phyloP scores from a whole-genome alignment of 139 green algal genomes.

The Ettlia oleoabundans region DNA sequence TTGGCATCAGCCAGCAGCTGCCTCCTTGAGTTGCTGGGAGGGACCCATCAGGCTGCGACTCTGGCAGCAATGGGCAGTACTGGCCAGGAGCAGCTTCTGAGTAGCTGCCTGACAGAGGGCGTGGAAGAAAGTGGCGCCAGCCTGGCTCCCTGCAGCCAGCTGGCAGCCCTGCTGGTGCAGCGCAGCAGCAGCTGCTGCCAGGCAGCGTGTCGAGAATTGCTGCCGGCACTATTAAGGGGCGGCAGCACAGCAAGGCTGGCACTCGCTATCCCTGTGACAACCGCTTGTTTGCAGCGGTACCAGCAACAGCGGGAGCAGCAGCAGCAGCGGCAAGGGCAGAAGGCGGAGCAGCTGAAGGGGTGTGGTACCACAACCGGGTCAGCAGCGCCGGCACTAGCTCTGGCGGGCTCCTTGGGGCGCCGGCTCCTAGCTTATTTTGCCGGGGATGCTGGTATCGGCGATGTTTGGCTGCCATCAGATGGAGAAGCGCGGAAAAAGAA shows the following conservation, averaged over 20 bases:
- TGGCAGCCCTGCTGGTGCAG: background rate
- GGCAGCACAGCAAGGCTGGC: background rate
- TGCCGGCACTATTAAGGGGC: background rate
- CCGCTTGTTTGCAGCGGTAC: background rate
- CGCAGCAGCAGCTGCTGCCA: background rate
- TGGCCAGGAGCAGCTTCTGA: slow-evolving; percentile 13
- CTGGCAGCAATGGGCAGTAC: background rate
- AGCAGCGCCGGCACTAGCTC: background rate
- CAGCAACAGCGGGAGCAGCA: slow-evolving; percentile 16
- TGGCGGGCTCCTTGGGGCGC: background rate
- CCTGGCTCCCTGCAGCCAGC: background rate
- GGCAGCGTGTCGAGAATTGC: background rate
- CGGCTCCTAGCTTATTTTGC: background rate
- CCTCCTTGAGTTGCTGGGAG: background rate
- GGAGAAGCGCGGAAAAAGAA: slow-evolving; percentile 8
- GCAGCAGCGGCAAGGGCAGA: background rate
- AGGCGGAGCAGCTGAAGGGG: background rate
- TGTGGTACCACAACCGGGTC: background rate
- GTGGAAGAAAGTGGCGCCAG: background rate
- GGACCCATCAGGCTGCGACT: background rate
- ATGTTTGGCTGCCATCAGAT: background rate
- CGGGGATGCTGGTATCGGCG: background rate
- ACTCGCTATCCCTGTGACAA: slow-evolving; percentile 21
- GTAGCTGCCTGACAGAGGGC: background rate
- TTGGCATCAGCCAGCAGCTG: background rate